These are phyloP conservation scores for Arxiozyma slooffiae DNA, from an alignment of 1,139 yeast species.

Conservation along the genomic window DNA sequence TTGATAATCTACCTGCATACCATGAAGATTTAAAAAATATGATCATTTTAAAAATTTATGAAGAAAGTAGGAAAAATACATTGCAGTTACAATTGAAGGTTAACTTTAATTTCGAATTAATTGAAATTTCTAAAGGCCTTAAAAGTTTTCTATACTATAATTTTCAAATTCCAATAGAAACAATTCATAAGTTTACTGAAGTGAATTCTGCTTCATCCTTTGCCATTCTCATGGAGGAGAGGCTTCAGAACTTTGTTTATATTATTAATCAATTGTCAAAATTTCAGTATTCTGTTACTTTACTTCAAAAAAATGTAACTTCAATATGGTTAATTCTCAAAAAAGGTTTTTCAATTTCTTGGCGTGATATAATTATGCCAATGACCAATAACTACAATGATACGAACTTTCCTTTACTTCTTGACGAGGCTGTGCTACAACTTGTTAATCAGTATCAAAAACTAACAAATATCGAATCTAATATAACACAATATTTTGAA, in stretches of 20 bases:
- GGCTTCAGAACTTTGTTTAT: conserved; percentile 31
- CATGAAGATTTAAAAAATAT: conserved; percentile 31
- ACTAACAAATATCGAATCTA: not conserved
- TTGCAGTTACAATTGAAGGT: conserved; percentile 24
- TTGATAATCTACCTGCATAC: conserved; percentile 14
- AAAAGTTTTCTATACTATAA: conserved; percentile 44
- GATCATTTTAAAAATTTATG: conserved; percentile 32
- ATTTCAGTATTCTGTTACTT: not conserved
- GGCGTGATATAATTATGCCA: not conserved
- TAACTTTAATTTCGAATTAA: conserved; percentile 44
- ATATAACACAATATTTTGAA: not conserved
- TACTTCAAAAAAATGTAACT: conserved; percentile 1
- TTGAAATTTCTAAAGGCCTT: conserved; percentile 44
- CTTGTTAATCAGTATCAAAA: not conserved
- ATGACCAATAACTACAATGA: not conserved
- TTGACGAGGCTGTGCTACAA: not conserved
- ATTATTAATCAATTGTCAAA: not conserved
- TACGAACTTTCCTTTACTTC: not conserved
- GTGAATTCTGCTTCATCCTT: conserved; percentile 48
- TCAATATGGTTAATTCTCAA: conserved; percentile 3
- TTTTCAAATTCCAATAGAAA: conserved; percentile 48
- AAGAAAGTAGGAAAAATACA: not conserved
- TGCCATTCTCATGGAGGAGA: conserved; percentile 47
- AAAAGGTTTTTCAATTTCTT: not conserved
- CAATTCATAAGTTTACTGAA: conserved; percentile 37